Conservation (phyloP, 1,139 yeast species). For the Saccharomyces pastorianus region DNA sequence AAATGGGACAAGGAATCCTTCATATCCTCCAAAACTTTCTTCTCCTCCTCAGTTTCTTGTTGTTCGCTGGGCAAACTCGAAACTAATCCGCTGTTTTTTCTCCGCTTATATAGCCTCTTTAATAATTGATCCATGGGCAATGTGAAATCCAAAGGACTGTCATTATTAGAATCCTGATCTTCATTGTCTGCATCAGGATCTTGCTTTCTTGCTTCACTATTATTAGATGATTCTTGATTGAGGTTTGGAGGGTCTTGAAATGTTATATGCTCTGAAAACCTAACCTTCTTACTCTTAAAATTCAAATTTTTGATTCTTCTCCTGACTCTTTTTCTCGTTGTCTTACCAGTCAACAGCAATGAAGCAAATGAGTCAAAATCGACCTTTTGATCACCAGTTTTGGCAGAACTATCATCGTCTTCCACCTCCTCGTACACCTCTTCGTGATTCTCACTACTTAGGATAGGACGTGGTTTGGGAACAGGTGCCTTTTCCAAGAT, state of each 20-base stretch:
- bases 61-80: constrained; percentile 26
- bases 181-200: constrained; percentile 7
- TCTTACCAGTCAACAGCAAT: constrained; percentile 63
- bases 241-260: constrained; percentile 25
- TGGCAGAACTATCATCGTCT: constrained; percentile 9
- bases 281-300: constrained; percentile 47
- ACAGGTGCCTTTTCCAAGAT: constrained; percentile 48
- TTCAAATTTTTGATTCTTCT: constrained; percentile 31
- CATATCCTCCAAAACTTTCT: constrained; percentile 58
- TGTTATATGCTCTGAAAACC: constrained; percentile 57
- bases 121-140: constrained; percentile 70
- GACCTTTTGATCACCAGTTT: constrained; percentile 31
- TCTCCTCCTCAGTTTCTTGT: constrained; percentile 34
- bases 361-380: constrained; percentile 72
- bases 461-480: constrained; percentile 62
- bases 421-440: constrained; percentile 30
- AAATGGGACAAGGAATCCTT: constrained; percentile 59
- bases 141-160: constrained; percentile 43
- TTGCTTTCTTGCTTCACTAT: constrained; percentile 4
- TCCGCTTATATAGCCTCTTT: constrained; percentile 36
- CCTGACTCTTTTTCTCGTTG: constrained; percentile 32
- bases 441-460: constrained; percentile 39
- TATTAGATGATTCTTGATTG: constrained; percentile 4
- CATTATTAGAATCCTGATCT: constrained; percentile 1
- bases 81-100: constrained; percentile 24